phyloP scores from a whole-genome alignment of 2,329 filamentous ascomycete species.

The Epichloe sp. region DNA sequence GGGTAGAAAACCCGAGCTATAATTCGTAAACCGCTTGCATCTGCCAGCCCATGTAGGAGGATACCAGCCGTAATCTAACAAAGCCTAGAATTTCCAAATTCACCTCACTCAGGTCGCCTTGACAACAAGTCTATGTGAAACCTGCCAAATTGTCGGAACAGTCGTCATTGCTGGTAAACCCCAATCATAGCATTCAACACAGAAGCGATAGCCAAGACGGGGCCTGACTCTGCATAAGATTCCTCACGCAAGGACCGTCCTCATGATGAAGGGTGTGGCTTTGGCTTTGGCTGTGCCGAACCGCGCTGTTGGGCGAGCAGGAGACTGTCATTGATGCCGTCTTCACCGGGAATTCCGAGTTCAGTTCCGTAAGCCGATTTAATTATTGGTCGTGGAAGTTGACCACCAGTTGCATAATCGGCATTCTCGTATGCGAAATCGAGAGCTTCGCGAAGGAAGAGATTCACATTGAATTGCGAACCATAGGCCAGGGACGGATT shows the following conservation, averaged over 20 bases:
- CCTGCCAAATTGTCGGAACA: no score
- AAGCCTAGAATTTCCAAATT: not conserved
- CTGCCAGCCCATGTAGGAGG: not conserved
- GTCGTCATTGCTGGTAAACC: no score
- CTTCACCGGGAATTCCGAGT: not conserved
- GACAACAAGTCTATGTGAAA: no score
- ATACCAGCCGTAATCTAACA: not conserved
- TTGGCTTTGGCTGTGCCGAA: not conserved
- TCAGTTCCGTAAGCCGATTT: slow-evolving; percentile 11
- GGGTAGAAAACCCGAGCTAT: no score
- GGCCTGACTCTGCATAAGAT: no score
- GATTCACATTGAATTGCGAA: slow-evolving; percentile 13
- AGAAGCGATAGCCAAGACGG: not conserved
- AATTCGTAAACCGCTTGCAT: not conserved
- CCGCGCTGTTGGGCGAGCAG: not conserved
- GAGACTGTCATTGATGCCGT: not conserved
- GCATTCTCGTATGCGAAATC: slow-evolving; percentile 18
- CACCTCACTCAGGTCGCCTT: not conserved
- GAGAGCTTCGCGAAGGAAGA: slow-evolving; percentile 16
- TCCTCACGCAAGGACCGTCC: no score
- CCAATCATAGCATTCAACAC: not conserved
- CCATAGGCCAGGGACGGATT: slow-evolving; percentile 4
- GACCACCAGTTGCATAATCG: slow-evolving; percentile 15
- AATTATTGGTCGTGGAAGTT: slow-evolving; percentile 19
- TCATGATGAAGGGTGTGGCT: no score